A percentile compares a stretch with the other conserved stretches of the same genome.
These are phyloP conservation scores for Drechmeria coniospora DNA, from an alignment of 2,329 filamentous ascomycete species.

Conservation along the genomic window DNA sequence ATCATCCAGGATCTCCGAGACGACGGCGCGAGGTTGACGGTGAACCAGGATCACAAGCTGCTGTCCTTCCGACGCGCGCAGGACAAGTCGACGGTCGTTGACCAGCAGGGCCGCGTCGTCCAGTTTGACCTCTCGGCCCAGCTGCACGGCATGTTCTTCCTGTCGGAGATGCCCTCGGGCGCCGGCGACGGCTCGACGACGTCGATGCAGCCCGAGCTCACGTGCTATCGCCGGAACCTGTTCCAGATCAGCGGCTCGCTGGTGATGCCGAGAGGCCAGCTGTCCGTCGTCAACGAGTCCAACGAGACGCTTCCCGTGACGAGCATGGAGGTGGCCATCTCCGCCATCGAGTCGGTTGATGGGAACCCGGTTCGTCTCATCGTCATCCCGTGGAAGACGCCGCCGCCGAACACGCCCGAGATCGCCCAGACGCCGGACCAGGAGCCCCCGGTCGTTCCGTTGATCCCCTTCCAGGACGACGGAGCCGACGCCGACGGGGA, in stretches of 20 bases:
- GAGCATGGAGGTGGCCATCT: slow-evolving; percentile 74
- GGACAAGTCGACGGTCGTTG: slow-evolving; percentile 45
- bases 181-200: slow-evolving; percentile 39
- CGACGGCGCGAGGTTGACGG: slow-evolving; percentile 39
- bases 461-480: slow-evolving; percentile 52
- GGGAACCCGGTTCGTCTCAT: slow-evolving; percentile 86
- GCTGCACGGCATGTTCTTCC: slow-evolving; percentile 79
- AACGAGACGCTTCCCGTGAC: slow-evolving; percentile 73
- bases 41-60: slow-evolving; percentile 46
- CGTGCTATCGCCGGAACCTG: slow-evolving; percentile 87
- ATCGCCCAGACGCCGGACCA: slow-evolving; percentile 54
- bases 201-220: slow-evolving; percentile 65
- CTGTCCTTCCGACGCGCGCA: slow-evolving; percentile 40
- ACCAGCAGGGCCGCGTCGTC: slow-evolving; percentile 43
- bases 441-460: slow-evolving; percentile 68
- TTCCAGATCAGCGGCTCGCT: slow-evolving; percentile 92
- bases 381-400: slow-evolving; percentile 95
- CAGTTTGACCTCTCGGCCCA: slow-evolving; percentile 53
- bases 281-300: slow-evolving; percentile 70
- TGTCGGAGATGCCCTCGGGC: slow-evolving; percentile 62
- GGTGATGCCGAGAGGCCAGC: slow-evolving; percentile 60
- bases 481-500: slow-evolving; percentile 52
- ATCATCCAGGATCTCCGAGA: slow-evolving; percentile 46
- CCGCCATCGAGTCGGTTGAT: slow-evolving; percentile 88
- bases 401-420: slow-evolving; percentile 61